Conservation (phyloP, 2,329 filamentous ascomycete genomes). For the Cryphonectria nitschkei region DNA sequence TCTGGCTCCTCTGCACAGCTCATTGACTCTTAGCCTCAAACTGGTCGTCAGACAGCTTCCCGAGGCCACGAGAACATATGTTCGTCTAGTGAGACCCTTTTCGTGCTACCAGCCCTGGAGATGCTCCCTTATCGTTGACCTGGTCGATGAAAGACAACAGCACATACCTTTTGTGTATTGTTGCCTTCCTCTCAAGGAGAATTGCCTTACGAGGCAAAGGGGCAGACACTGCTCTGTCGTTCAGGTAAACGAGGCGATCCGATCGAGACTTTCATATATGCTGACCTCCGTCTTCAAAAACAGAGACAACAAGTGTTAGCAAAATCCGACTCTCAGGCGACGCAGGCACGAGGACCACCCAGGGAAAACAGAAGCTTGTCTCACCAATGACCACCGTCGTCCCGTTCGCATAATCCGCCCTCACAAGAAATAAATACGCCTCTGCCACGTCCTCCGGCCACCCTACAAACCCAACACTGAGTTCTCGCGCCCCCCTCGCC, state of each 20-base stretch:
- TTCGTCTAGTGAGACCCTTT: neutral
- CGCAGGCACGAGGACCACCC: neutral
- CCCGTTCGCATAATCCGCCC: slow-evolving; percentile 37
- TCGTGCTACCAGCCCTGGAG: too few relatives aligned
- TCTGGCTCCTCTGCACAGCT: neutral
- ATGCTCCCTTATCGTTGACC: too few relatives aligned
- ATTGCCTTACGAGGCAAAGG: too few relatives aligned
- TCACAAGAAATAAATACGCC: slow-evolving; percentile 36
- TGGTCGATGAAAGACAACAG: too few relatives aligned
- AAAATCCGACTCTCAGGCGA: neutral
- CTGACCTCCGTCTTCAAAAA: slow-evolving; percentile 20
- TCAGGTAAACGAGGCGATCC: neutral
- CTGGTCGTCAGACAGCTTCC: too few relatives aligned
- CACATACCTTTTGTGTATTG: too few relatives aligned
- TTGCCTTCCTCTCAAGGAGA: too few relatives aligned
- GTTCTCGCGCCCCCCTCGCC: slow-evolving; percentile 29
- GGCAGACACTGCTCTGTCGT: neutral
- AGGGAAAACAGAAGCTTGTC: neutral
- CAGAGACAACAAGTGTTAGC: neutral
- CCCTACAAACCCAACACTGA: slow-evolving; percentile 37
- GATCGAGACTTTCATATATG: slow-evolving; percentile 12
- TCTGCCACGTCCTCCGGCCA: slow-evolving; percentile 36
- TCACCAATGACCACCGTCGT: slow-evolving; percentile 35
- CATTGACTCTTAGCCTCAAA: neutral
- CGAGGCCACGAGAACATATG: too few relatives aligned